Evolutionary conservation across 805 yeast species (phyloP).

Genomic region (Saturnispora mendoncae): DNA sequence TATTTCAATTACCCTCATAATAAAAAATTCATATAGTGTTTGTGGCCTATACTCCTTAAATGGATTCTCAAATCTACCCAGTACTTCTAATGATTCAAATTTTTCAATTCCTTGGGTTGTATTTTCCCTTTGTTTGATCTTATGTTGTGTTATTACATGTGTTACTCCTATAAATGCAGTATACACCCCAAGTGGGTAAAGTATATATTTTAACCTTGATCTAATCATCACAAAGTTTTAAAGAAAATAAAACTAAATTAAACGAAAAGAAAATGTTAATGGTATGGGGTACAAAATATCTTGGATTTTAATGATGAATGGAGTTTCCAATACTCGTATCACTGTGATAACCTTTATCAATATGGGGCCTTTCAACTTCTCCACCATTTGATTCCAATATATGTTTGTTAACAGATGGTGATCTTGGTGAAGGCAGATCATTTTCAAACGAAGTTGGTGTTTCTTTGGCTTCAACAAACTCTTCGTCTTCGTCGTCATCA

Average conservation of each 20-base stretch:
- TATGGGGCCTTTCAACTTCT: constrained; percentile 5
- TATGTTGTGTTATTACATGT: constrained; percentile 39
- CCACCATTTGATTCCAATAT: constrained; percentile 12
- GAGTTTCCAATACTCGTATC: constrained; percentile 4
- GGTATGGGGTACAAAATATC: too few species aligned
- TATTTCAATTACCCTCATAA: constrained; percentile 63
- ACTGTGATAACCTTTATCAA: constrained; percentile 7
- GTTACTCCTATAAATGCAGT: constrained; percentile 59
- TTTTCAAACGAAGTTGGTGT: constrained; percentile 1
- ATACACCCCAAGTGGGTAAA: constrained; percentile 42
- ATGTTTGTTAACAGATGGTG: constrained; percentile 16
- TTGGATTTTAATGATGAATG: too few species aligned
- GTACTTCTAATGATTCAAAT: constrained; percentile 42
- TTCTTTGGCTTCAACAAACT: constrained; percentile 7
- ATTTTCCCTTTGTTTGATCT: background rate
- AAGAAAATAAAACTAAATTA: too few species aligned
- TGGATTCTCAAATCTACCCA: constrained; percentile 84
- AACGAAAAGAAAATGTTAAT: too few species aligned
- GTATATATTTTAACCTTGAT: constrained; percentile 21
- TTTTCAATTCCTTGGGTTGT: too few species aligned
- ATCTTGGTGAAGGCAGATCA: constrained; percentile 10
- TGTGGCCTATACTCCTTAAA: constrained; percentile 85
- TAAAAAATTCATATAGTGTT: constrained; percentile 76
- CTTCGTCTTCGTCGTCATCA: constrained; percentile 2
- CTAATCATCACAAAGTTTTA: too few species aligned